Conservation (phyloP, 2,329 filamentous ascomycete species). For the Truncatella angustata region DNA sequence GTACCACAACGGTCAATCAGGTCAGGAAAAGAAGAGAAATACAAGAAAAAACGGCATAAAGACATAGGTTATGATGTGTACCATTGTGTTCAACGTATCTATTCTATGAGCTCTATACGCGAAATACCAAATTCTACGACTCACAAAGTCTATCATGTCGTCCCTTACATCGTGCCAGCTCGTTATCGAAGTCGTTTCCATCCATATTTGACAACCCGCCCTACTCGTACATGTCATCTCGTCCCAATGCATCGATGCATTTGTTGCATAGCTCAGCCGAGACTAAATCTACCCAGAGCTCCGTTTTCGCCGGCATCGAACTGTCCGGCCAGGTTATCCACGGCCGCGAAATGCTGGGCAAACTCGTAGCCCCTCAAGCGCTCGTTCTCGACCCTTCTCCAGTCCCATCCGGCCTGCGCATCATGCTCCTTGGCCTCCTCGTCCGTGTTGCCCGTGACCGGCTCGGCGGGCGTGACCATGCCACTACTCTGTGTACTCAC, state of each 20-base stretch:
- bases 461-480: slow-evolving; percentile 16
- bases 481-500: slow-evolving; percentile 35
- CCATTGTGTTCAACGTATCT: slow-evolving; percentile 4
- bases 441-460: slow-evolving; percentile 33
- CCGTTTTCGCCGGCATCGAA: slow-evolving; percentile 55
- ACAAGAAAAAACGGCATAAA: neutral
- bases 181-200: too few species aligned
- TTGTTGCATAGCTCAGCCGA: slow-evolving; percentile 38
- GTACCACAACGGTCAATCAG: too few species aligned
- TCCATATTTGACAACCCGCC: too few species aligned
- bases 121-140: neutral
- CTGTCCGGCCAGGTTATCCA: slow-evolving; percentile 51
- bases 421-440: slow-evolving; percentile 36
- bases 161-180: too few species aligned
- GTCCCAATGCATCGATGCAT: too few species aligned
- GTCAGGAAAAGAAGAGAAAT: neutral
- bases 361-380: slow-evolving; percentile 54
- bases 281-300: slow-evolving; percentile 48
- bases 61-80: neutral
- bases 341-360: slow-evolving; percentile 53
- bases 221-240: too few species aligned
- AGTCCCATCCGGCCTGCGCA: slow-evolving; percentile 49
- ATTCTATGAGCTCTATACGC: neutral
- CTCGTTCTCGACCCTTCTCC: slow-evolving; percentile 55
- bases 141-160: neutral